Base-by-base conservation (phyloP, 768 basidiomycete genomes). In the Terana coerulea region DNA sequence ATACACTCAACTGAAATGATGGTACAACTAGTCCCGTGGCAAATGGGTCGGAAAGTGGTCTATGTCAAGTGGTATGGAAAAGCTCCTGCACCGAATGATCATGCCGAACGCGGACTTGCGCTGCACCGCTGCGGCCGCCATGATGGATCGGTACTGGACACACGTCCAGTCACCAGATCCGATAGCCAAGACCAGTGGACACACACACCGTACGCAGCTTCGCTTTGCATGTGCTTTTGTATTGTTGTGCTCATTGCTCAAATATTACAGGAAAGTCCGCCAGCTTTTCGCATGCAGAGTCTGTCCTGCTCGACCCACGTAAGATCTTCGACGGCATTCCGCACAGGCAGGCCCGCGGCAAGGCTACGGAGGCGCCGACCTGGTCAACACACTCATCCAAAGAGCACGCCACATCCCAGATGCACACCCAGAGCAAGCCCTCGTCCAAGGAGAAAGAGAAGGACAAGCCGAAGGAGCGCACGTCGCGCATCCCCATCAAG, bases 11-110 rank as follows among this genome's bases (percentile, higher is more conserved):
- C 3, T 30, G 8, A 31, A 34, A 53, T 25, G 11, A 1, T 28
- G 9, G 28, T 22, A 5, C 19, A 5, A 11, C 42, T 40, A 88
- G 84, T 72, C 89, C 53, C 77, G 79, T 2, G 93, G 93, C 10
- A 84, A 83, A 62, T 98, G 94, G 94, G 76, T 94, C 11, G 93
- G 94, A 34, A 76, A 72, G 28, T 90, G 88, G 83, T 73, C 75
- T 39, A 84, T 88, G 75, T 81, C 83, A 5, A 74, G 74, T 42
- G 69, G 75, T 62, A 69, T 79, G 46, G 89, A 93, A 66, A 76
- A 71, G 53, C 72, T 92, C 47, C 67, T 93, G 11, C 77, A 78
- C n/a, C 70, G 84, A 44, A 91, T 93, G 91, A 76, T 91, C 24
- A 72, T 79, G 8, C 88, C 91, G 9, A 89, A 89, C 61, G 88